Base-by-base conservation (phyloP, 805 yeast genomes). In the Yarrowia osloensis region DNA sequence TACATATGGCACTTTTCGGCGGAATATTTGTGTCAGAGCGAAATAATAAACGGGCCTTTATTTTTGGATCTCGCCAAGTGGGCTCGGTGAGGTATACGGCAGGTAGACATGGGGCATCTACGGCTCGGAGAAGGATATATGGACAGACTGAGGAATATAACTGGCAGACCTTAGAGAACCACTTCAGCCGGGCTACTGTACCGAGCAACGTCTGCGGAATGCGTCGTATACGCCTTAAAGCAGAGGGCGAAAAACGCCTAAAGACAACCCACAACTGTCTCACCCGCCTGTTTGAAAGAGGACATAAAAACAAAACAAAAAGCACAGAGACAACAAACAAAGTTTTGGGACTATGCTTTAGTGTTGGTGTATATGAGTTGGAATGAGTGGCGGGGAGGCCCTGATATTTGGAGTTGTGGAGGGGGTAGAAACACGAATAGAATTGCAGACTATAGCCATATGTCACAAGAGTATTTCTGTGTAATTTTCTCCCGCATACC, bases 261-360 rank as follows among this genome's bases (percentile, higher is more conserved):
- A 26, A 46, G 52, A 46, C 52, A 46, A 26, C 52, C 52, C 50
- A 42, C 50, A 44, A 26, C 37, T 50, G 57, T 50, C 57, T 50
- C 57, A 50, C 40, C 57, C 57, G 57, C 57, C 46, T 50, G 57
- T 50, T 50, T 50, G 57, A 50, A 50, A 50, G 57, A 50, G 57
- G 57, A 50, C 57, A 50, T 50, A 33, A 50, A 33, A 50, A 50
- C 57, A 50, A 50, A 50, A 50, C 57, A 50, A 50, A 50, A 50
- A 50, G 21, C 57, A 50, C 40, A 31, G 33, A n/a, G 40, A 50
- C 33, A 50, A 24, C 39, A 31, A 29, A 50, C 40, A 31, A 12
- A 22, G 57, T 29, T 50, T 50, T 13, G 57, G n/a, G 13, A 50
- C 40, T 19, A 50, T 13, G 4, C 4, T 50, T 50, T 50, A 50